Evolutionary conservation across 306 rosid genomes (phyloP).

Genomic region (Abrus precatorius): DNA sequence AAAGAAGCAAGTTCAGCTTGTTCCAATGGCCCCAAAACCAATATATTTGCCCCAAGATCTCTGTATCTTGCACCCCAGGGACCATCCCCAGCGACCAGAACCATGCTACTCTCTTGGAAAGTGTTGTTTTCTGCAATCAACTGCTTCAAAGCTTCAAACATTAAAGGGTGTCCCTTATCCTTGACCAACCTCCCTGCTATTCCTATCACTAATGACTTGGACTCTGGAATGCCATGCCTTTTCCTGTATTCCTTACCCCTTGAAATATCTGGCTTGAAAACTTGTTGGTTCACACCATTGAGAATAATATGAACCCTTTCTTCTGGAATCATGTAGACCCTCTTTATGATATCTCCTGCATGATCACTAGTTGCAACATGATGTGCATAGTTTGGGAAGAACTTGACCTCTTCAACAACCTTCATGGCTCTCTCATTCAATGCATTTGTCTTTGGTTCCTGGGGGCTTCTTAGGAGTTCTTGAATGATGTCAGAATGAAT

Average conservation of each 20-base stretch:
- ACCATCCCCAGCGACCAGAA: constrained; percentile 81
- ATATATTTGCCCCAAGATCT: constrained; percentile 61
- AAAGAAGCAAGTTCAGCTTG: constrained; percentile 69
- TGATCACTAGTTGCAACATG: constrained; percentile 84
- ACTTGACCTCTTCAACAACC: constrained; percentile 64
- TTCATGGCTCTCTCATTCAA: constrained; percentile 60
- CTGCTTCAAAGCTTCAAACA: constrained; percentile 73
- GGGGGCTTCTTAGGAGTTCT: constrained; percentile 60
- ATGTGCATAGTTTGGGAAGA: constrained; percentile 72
- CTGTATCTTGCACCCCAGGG: constrained; percentile 82
- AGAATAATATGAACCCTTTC: constrained; percentile 75
- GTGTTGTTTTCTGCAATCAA: constrained; percentile 55
- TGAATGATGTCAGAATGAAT: constrained; percentile 62
- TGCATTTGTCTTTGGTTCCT: constrained; percentile 58
- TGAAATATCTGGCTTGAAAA: constrained; percentile 64
- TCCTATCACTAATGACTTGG: constrained; percentile 67
- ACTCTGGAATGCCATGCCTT: constrained; percentile 55
- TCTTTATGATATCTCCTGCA: constrained; percentile 72
- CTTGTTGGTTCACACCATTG: constrained; percentile 74
- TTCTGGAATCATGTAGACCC: constrained; percentile 78
- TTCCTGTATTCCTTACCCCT: constrained; percentile 57
- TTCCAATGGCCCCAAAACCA: constrained; percentile 70
- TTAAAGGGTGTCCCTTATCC: constrained; percentile 82
- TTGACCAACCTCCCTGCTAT: constrained; percentile 77
- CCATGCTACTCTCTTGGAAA: constrained; percentile 52